Evolutionary conservation across 139 green algal species (phyloP), one percentile per base, ranked within the genome.

Genomic region (Volvox reticuliferus): DNA sequence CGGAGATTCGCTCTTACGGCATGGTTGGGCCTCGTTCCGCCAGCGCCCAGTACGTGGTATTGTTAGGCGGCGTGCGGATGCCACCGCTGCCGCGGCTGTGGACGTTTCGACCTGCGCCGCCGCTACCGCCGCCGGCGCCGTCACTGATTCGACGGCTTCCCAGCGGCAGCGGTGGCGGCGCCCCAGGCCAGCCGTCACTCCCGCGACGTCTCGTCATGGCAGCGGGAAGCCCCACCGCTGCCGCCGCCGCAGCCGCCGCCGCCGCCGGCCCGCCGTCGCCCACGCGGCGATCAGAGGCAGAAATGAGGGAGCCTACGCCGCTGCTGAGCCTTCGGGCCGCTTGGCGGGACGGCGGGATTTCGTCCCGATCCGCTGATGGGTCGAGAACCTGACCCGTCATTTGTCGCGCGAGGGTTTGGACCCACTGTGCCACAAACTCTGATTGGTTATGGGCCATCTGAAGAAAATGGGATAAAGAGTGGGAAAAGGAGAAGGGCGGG

Each of bases 351-450:
- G 35, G 67, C 35, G 67, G 67, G 14, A 69, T 67, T 21, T 28
- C 12, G 83, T 80, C 67, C 1, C n/a, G 22, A 14, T 80, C 83
- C 12, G 32, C 82, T 1, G 63, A 63, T 21, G 83, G 67, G 67
- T 80, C 67, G 24, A 73, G 21, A 28, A 37, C 19, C 81, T 33
- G 22, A 2, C 63, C 63, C 20, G 82, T 65, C 73, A 86, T 33
- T 44, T 91, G 87, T 20, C 73, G 71, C 75, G 88, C 65, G 17
- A 91, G 37, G 1, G 88, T 91, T 19, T 68, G 65, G 3, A 91
- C 88, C 88, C 88, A 91, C 36, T 87, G 88, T 2, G 67, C 63
- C 35, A 91, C 88, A 44, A 91, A 91, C 37, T 91, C 88, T 28
- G 79, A 88, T 65, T 86, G 79, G 36, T 75, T 83, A 78, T 62